Evolutionary conservation across 2,329 filamentous ascomycete genomes (phyloP).

Genomic region (Calonectria henricotiae): DNA sequence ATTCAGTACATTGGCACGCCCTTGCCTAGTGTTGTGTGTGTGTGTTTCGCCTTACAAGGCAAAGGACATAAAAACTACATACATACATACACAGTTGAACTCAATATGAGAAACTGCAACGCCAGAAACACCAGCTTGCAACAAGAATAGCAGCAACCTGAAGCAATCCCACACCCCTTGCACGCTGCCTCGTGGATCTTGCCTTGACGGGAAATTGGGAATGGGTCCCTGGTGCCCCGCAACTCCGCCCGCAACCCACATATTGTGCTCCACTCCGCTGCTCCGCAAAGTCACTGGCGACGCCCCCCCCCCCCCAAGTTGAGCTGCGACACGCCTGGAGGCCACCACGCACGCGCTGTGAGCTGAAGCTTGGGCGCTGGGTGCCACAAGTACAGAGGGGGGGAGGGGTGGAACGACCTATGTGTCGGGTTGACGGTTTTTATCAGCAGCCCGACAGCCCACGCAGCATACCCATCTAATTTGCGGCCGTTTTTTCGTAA

Average conservation of each 20-base stretch:
- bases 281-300: constrained; percentile 5
- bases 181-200: constrained; percentile 18
- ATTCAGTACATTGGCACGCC: background rate
- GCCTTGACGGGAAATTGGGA: constrained; percentile 33
- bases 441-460: constrained; percentile 33
- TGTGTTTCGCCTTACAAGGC: no score
- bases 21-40: no score
- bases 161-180: background rate
- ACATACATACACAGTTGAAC: background rate
- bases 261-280: constrained; percentile 8
- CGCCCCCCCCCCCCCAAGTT: background rate
- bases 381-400: background rate
- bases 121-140: background rate
- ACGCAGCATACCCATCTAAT: background rate
- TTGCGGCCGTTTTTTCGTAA: background rate
- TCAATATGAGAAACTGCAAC: constrained; percentile 2
- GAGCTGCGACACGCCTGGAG: constrained; percentile 12
- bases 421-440: constrained; percentile 36
- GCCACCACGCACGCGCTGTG: background rate
- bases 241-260: constrained; percentile 26
- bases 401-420: background rate
- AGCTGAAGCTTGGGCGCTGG: background rate
- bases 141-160: constrained; percentile 14
- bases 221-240: constrained; percentile 29
- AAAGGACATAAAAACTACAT: no score